Percentiles rank a stretch among this genome's conserved stretches.
Conservation (phyloP, 305 asterid species). For the Withania somnifera region DNA sequence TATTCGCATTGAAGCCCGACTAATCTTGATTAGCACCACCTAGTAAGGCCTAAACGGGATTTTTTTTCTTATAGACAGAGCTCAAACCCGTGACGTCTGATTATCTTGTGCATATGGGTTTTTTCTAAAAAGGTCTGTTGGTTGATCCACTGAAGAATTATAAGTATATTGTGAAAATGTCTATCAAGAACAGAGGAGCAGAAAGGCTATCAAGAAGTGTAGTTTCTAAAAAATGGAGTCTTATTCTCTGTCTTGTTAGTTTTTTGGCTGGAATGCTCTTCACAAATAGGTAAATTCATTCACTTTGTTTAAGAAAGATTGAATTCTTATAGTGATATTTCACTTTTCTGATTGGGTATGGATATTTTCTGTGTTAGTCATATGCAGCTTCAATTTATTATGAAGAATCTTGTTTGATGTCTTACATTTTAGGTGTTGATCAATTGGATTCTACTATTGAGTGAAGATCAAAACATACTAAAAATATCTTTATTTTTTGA, state of each 20-base stretch:
- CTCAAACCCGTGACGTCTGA: background rate
- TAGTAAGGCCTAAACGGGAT: too few species aligned
- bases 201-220: slow-evolving; percentile 2
- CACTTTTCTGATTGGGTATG: background rate
- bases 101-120: slow-evolving; percentile 12
- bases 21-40: background rate
- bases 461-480: too few species aligned
- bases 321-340: background rate
- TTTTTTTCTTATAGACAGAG: background rate
- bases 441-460: background rate
- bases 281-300: slow-evolving; percentile 46
- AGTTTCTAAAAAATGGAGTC: slow-evolving; percentile 9
- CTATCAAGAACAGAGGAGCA: slow-evolving; percentile 7
- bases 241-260: slow-evolving; percentile 7
- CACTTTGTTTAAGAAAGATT: background rate
- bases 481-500: too few species aligned
- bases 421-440: background rate
- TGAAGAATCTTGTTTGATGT: background rate
- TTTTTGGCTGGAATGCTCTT: slow-evolving; percentile 18
- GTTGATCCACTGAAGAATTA: background rate
- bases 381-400: too few species aligned
- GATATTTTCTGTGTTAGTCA: background rate
- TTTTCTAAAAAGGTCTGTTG: slow-evolving; percentile 13
- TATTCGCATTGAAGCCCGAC: background rate
- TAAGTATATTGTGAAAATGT: slow-evolving; percentile 4